Conservation (phyloP, 2,329 filamentous ascomycete genomes). For the Fusarium sp. region DNA sequence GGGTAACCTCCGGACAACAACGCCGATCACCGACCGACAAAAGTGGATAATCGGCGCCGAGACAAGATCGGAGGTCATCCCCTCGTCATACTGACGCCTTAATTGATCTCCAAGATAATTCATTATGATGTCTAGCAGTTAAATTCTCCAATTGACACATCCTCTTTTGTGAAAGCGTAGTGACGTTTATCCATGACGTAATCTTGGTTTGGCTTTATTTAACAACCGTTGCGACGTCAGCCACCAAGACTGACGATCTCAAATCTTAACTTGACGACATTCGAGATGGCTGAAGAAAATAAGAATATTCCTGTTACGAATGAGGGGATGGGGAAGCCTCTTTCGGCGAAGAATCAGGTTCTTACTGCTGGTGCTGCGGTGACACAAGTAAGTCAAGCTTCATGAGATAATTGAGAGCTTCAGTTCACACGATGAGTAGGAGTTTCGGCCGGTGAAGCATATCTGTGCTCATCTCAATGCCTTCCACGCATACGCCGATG, state of each 20-base stretch:
- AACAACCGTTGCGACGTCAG: background rate
- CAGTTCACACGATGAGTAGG: constrained; percentile 49
- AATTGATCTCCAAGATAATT: background rate
- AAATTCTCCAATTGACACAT: background rate
- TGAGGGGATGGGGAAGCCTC: constrained; percentile 56
- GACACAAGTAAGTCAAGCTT: constrained; percentile 59
- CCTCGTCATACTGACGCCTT: constrained; percentile 36
- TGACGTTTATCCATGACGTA: constrained; percentile 30
- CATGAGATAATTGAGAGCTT: rapidly evolving
- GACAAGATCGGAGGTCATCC: constrained; percentile 10
- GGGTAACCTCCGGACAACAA: constrained; percentile 3
- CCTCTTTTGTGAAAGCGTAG: too few species aligned
- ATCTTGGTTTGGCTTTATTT: background rate
- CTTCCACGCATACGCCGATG: constrained; percentile 85
- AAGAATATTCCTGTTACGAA: constrained; percentile 30
- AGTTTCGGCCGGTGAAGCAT: constrained; percentile 77
- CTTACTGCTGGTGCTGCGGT: constrained; percentile 71
- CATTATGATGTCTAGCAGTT: background rate
- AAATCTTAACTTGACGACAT: constrained; percentile 21
- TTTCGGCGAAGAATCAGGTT: constrained; percentile 65
- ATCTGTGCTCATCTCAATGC: constrained; percentile 88
- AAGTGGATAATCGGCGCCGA: constrained; percentile 24
- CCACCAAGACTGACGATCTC: background rate
- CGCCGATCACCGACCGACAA: background rate
- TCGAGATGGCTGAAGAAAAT: background rate